Conservation (phyloP, 176 grass and related monocot species). For the Phragmites australis region DNA sequence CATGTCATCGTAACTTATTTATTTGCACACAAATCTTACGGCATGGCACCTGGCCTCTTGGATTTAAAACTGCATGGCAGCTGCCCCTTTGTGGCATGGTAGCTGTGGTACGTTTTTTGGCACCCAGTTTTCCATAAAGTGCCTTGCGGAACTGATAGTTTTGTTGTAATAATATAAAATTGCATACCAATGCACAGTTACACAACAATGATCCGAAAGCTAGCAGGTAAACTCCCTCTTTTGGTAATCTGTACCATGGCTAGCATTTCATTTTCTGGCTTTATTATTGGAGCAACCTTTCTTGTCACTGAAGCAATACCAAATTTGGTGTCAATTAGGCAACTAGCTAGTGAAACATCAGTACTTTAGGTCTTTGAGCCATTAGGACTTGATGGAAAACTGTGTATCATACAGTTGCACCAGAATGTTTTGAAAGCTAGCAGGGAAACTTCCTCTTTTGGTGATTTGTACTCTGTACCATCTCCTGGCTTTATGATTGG, state of each 20-base stretch:
- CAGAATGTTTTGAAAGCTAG: neutral
- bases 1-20: neutral
- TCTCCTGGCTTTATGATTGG: neutral
- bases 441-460: neutral
- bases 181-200: constrained; percentile 8
- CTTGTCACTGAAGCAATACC: constrained; percentile 12
- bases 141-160: neutral
- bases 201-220: neutral
- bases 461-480: neutral
- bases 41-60: neutral
- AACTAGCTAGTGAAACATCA: neutral
- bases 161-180: neutral
- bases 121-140: neutral
- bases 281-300: constrained; percentile 11
- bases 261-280: constrained; percentile 5
- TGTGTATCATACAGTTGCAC: neutral
- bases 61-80: constrained; percentile 18
- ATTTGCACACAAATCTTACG: constrained; percentile 11
- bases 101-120: constrained; percentile 2
- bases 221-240: neutral
- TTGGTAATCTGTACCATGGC: neutral
- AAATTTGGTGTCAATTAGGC: constrained; percentile 22
- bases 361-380: neutral
- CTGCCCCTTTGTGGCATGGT: neutral
- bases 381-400: neutral